These are phyloP conservation scores for Coemansia sp. DNA, from an alignment of 192 early-diverging fungal genomes.

Conservation along the genomic window DNA sequence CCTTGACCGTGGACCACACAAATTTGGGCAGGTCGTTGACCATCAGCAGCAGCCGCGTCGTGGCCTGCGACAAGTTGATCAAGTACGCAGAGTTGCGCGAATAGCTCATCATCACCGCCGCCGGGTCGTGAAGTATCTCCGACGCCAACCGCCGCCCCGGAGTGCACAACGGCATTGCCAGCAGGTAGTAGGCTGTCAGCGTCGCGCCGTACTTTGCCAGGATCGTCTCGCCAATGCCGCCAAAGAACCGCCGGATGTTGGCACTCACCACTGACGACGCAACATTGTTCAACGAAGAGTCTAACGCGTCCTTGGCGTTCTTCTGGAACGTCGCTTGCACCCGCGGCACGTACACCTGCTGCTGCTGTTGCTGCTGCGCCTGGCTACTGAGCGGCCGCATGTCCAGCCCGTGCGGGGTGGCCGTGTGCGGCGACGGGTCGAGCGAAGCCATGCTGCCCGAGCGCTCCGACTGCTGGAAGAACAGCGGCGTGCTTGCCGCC, in stretches of 20 bases:
- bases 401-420: no score
- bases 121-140: slow-evolving; percentile 38
- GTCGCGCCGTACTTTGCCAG: slow-evolving; percentile 94
- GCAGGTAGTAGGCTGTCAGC: slow-evolving; percentile 68
- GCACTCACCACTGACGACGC: slow-evolving; percentile 25
- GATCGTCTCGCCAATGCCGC: slow-evolving; percentile 61
- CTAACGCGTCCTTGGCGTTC: slow-evolving; percentile 25
- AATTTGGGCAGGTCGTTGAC: slow-evolving; percentile 91
- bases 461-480: slow-evolving; percentile 21
- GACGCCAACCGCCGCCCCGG: slow-evolving; percentile 24
- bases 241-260: slow-evolving; percentile 43
- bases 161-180: slow-evolving; percentile 77
- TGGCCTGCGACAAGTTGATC: slow-evolving; percentile 71
- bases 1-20: slow-evolving; percentile 79
- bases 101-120: slow-evolving; percentile 58
- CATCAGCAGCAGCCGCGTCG: slow-evolving; percentile 77
- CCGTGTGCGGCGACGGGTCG: slow-evolving; percentile 1
- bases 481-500: slow-evolving; percentile 24
- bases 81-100: slow-evolving; percentile 70
- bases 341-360: slow-evolving; percentile 24
- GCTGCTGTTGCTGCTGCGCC: slow-evolving; percentile 3
- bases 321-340: slow-evolving; percentile 34
- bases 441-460: no score
- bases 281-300: slow-evolving; percentile 21
- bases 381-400: no score